A percentile compares a stretch with the other conserved stretches of the same genome.
Conservation (phyloP, 2,329 filamentous ascomycete genomes). For the Colletotrichum sp. region DNA sequence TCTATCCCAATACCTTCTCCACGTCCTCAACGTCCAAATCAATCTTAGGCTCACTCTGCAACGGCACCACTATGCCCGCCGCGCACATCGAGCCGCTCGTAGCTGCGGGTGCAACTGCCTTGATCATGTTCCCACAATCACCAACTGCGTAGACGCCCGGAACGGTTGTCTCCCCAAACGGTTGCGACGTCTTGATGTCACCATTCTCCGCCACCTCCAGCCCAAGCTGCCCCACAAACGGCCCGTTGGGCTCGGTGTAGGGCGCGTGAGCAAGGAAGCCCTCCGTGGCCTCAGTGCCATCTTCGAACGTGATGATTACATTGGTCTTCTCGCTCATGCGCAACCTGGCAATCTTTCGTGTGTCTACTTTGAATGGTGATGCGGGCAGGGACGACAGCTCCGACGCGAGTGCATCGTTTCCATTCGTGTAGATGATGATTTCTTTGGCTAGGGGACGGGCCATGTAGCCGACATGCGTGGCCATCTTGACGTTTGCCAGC, state of each 20-base stretch:
- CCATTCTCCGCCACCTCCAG: slow-evolving; percentile 47
- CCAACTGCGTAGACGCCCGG: slow-evolving; percentile 59
- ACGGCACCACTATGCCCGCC: slow-evolving; percentile 26
- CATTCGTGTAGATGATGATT: slow-evolving; percentile 59
- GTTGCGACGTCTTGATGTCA: slow-evolving; percentile 45
- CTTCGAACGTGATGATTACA: slow-evolving; percentile 43
- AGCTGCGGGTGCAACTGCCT: slow-evolving; percentile 31
- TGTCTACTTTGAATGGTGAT: slow-evolving; percentile 42
- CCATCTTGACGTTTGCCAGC: slow-evolving; percentile 32
- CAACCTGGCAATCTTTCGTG: slow-evolving; percentile 33
- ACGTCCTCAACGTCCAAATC: not conserved
- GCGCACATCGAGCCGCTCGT: slow-evolving; percentile 32
- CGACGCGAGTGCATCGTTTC: slow-evolving; percentile 35
- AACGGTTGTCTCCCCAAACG: slow-evolving; percentile 55
- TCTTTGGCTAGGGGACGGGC: slow-evolving; percentile 45
- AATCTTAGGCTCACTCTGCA: slow-evolving; percentile 8
- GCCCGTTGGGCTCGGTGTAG: slow-evolving; percentile 39
- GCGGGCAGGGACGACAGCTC: slow-evolving; percentile 32
- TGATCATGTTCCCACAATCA: slow-evolving; percentile 45
- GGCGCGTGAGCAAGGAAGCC: slow-evolving; percentile 47
- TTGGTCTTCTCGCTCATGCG: slow-evolving; percentile 27
- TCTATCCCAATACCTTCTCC: not conserved
- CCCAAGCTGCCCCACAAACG: slow-evolving; percentile 47
- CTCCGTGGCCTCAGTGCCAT: slow-evolving; percentile 40
- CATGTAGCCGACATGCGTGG: slow-evolving; percentile 47